Conservation (phyloP, 2,329 filamentous ascomycete genomes). For the Colletotrichum aenigma region DNA sequence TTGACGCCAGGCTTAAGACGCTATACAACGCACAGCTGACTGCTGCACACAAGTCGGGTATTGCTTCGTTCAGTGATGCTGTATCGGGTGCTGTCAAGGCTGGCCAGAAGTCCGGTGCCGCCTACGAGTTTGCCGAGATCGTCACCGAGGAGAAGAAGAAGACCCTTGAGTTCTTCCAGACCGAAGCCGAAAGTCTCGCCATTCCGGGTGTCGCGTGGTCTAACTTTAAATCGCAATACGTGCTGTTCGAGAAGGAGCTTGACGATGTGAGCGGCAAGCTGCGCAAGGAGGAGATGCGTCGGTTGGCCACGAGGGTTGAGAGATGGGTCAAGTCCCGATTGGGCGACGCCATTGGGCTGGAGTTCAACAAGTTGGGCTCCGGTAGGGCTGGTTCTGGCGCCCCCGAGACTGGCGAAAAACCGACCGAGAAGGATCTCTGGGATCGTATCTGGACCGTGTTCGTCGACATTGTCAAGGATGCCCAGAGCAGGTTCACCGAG, state of each 20-base stretch:
- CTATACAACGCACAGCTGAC: slow-evolving; percentile 88
- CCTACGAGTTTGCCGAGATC: slow-evolving; percentile 95
- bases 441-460: slow-evolving; percentile 94
- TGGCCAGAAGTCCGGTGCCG: slow-evolving; percentile 88
- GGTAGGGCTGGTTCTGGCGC: slow-evolving; percentile 83
- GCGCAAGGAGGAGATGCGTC: slow-evolving; percentile 94
- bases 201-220: slow-evolving; percentile 88
- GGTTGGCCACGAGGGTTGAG: slow-evolving; percentile 88
- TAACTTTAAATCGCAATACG: slow-evolving; percentile 80
- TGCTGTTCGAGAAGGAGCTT: slow-evolving; percentile 86
- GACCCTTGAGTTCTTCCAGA: slow-evolving; percentile 76
- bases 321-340: slow-evolving; percentile 91
- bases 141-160: slow-evolving; percentile 82
- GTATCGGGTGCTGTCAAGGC: slow-evolving; percentile 87
- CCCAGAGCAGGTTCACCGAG: slow-evolving; percentile 84
- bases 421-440: slow-evolving; percentile 88
- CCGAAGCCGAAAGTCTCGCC: slow-evolving; percentile 73
- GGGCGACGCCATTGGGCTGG: slow-evolving; percentile 84
- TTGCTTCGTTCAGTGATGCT: slow-evolving; percentile 83
- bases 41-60: slow-evolving; percentile 87
- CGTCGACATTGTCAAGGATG: slow-evolving; percentile 79
- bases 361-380: slow-evolving; percentile 95
- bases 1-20: slow-evolving; percentile 86
- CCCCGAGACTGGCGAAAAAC: slow-evolving; percentile 77
- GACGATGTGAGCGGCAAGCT: slow-evolving; percentile 85